phyloP scores from a whole-genome alignment of 192 early-diverging fungal species.

The Coemansia sp. region DNA sequence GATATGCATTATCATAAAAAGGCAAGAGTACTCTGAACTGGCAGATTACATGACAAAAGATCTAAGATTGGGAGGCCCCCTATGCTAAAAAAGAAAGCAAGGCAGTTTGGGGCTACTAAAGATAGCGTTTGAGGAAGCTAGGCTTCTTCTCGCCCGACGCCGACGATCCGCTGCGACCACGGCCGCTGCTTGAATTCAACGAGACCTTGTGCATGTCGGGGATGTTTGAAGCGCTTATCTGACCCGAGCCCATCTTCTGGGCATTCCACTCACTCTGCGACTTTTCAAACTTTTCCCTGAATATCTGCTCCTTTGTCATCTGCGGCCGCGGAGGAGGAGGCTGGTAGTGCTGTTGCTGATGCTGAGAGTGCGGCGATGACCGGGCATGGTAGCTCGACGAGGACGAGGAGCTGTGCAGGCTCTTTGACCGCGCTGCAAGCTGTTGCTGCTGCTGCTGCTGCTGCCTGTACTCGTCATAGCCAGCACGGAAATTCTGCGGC shows the following conservation, averaged over 20 bases:
- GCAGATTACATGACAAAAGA: no score
- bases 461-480: slow-evolving; percentile 39
- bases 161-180: slow-evolving; percentile 29
- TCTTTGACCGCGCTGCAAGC: slow-evolving; percentile 26
- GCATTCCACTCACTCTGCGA: slow-evolving; percentile 47
- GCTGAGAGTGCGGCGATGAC: slow-evolving; percentile 9
- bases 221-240: slow-evolving; percentile 19
- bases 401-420: slow-evolving; percentile 5
- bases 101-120: no score
- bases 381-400: slow-evolving; percentile 1
- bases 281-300: slow-evolving; percentile 46
- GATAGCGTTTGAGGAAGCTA: slow-evolving; percentile 29
- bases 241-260: slow-evolving; percentile 10
- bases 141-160: slow-evolving; percentile 15
- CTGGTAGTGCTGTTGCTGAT: slow-evolving; percentile 2
- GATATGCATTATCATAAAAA: no score
- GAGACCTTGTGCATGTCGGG: slow-evolving; percentile 46
- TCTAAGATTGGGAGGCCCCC: no score
- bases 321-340: slow-evolving; percentile 8
- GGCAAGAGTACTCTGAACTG: no score
- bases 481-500: slow-evolving; percentile 31
- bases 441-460: slow-evolving; percentile 28
- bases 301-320: slow-evolving; percentile 40
- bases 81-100: neutral
- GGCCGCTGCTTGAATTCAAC: slow-evolving; percentile 11